Percentiles rank a stretch among this genome's conserved stretches.
phyloP scores from a whole-genome alignment of 768 basidiomycete genomes.

The Rhodocollybia butyracea region DNA sequence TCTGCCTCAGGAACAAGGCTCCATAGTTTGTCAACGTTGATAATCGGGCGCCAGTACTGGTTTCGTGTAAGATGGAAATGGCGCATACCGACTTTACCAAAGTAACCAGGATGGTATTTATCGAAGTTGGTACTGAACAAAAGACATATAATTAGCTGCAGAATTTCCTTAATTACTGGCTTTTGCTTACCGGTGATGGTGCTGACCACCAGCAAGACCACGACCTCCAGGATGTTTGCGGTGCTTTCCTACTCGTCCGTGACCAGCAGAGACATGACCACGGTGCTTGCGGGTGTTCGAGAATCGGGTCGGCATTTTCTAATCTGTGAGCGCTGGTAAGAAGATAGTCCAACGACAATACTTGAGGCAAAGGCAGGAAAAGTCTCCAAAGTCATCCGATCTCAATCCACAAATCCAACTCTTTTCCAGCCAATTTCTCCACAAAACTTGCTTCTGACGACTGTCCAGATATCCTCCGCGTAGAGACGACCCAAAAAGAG shows the following conservation, averaged over 20 bases:
- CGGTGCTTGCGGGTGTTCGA: conserved; percentile 99
- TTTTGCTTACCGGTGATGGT: conserved; percentile 88
- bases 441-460: background rate
- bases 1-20: conserved; percentile 82
- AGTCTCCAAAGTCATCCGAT: conserved; percentile 1
- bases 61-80: conserved; percentile 95
- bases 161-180: background rate
- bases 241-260: conserved; percentile 99
- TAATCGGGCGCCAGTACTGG: conserved; percentile 86
- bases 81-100: conserved; percentile 99
- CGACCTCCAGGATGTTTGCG: conserved; percentile 99
- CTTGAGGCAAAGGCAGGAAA: background rate
- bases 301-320: conserved; percentile 91
- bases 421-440: background rate
- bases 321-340: conserved; percentile 2
- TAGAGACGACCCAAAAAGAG: background rate
- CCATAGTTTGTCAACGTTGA: conserved; percentile 99
- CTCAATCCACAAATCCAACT: conserved; percentile 2
- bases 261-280: conserved; percentile 98
- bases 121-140: conserved; percentile 84
- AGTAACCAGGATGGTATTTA: conserved; percentile 99
- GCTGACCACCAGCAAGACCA: conserved; percentile 99
- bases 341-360: background rate
- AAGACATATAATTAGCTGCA: background rate
- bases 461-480: background rate